Evolutionary conservation across 441 rosid genomes (phyloP), one percentile per base, ranked within the genome.

Genomic region (Brassica hybrid): DNA sequence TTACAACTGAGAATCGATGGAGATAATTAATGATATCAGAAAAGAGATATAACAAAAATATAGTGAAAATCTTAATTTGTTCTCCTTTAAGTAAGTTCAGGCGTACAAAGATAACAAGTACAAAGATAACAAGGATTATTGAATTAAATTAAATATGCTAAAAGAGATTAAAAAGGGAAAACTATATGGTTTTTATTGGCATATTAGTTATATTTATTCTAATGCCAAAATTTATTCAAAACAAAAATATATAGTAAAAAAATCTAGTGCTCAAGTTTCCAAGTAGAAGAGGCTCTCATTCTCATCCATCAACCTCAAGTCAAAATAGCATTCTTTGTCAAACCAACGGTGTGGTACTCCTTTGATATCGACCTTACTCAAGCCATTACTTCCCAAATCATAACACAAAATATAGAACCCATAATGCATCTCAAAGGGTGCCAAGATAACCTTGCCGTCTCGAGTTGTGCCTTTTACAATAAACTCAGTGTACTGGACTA

Each of bases 371-470:
- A 70, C 54, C 21, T 13, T 70, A 3, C 56, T 57, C 65, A 70
- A 2, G 27, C 38, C 36, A 58, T 70, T 70, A 8, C 18, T 19
- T 57, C 34, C 36, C 65, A 70, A 12, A 30, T 70, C 65, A 52
- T 70, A 70, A 70, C 13, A 57, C 18, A 70, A 12, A 19, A 58
- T 11, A 21, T 57, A 70, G 56, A 57, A 58, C 1, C 1, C 21
- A 4, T 10, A 36, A 57, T 7, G 4, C 61, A 70, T 2, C 2
- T 70, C n/a, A 2, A 0, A 2, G 0, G 74, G 74, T 65, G 56
- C 65, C 56, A 8, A 60, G 58, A 71, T 71, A 0, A 71, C 59
- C 11, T 60, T 71, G 16, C 30, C 67, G 9, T 73, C 77, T 3
- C 6, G 23, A 9, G 71, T 73, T 64, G 63, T 73, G n/a, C 52